Evolutionary conservation across 2,329 filamentous ascomycete species (phyloP).

Genomic region (Kalaharituber pfeilii): DNA sequence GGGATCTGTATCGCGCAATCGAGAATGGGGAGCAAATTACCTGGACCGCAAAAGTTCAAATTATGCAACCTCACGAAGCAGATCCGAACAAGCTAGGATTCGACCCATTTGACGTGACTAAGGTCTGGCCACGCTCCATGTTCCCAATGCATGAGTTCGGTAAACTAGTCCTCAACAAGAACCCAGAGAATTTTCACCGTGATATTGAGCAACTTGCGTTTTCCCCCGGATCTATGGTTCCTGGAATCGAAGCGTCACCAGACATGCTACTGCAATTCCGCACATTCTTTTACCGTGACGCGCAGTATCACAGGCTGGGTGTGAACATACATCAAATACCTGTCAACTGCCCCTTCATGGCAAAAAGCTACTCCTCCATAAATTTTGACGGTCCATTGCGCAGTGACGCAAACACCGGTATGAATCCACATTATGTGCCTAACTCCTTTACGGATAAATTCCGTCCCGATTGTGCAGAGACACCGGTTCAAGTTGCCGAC

Average conservation of each 20-base stretch:
- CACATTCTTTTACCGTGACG: constrained; percentile 36
- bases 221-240: constrained; percentile 35
- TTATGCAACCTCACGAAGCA: constrained; percentile 33
- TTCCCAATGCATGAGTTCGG: constrained; percentile 37
- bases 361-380: constrained; percentile 31
- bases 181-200: constrained; percentile 36
- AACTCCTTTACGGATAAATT: constrained; percentile 38
- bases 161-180: constrained; percentile 36
- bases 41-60: constrained; percentile 32
- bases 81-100: constrained; percentile 35
- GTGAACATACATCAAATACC: constrained; percentile 37
- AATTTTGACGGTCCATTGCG: constrained; percentile 36
- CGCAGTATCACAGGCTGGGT: constrained; percentile 37
- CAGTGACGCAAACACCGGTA: constrained; percentile 31
- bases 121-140: constrained; percentile 34
- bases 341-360: constrained; percentile 32
- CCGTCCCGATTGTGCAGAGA: constrained; percentile 35
- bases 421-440: constrained; percentile 36
- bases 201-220: constrained; percentile 38
- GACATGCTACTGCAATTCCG: constrained; percentile 35
- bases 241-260: constrained; percentile 34
- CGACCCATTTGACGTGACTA: constrained; percentile 38
- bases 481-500: constrained; percentile 35
- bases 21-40: constrained; percentile 29
- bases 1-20: constrained; percentile 32